Conservation (phyloP, 2,329 filamentous ascomycete species). For the Colletotrichum sp. region DNA sequence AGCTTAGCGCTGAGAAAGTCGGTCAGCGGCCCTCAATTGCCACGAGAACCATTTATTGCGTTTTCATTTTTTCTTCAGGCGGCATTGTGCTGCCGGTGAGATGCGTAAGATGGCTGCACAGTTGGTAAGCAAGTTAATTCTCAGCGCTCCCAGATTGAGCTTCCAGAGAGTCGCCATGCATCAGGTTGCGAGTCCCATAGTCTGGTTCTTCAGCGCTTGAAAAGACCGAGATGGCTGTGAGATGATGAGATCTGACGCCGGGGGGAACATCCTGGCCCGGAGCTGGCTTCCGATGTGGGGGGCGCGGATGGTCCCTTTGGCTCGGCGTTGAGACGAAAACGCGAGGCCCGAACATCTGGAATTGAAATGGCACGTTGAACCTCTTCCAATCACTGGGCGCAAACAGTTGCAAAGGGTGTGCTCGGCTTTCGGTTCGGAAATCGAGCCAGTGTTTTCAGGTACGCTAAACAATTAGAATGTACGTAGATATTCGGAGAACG, state of each 20-base stretch:
- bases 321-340: slow-evolving; percentile 13
- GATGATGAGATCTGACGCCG: not conserved
- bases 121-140: not conserved
- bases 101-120: not conserved
- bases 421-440: slow-evolving; percentile 13
- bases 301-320: not conserved
- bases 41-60: not conserved
- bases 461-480: not conserved
- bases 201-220: not conserved
- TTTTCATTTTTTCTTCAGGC: not conserved
- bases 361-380: not conserved
- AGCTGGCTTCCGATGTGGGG: not conserved
- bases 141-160: not conserved
- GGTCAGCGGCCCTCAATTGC: not conserved
- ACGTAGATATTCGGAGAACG: not conserved
- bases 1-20: not conserved
- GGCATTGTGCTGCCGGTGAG: not conserved
- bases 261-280: not conserved
- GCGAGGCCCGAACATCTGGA: slow-evolving; percentile 4
- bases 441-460: not conserved
- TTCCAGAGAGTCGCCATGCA: not conserved
- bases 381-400: not conserved
- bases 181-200: not conserved
- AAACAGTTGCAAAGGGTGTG: not conserved
- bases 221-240: not conserved